Evolutionary conservation across 768 basidiomycete species (phyloP).

Genomic region (Rhizopogon vesiculosus): DNA sequence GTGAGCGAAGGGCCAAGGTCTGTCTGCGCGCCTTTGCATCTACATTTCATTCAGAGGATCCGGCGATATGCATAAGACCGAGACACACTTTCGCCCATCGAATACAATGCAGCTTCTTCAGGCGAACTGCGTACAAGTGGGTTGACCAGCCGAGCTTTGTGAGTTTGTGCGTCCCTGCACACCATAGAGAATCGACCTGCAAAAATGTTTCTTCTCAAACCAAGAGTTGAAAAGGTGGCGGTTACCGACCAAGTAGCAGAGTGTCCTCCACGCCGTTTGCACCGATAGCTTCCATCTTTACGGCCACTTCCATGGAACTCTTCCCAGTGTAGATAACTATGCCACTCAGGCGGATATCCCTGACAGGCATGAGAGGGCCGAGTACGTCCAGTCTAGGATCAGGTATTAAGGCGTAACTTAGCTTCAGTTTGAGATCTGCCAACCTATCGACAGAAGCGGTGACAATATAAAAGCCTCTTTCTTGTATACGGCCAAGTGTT

Average conservation of each 20-base stretch:
- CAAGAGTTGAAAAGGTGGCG: slow-evolving; percentile 6
- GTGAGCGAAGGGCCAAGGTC: slow-evolving; percentile 48
- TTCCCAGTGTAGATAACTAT: slow-evolving; percentile 77
- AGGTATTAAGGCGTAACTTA: neutral
- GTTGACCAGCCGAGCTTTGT: slow-evolving; percentile 60
- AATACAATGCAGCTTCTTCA: slow-evolving; percentile 59
- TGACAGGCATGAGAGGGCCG: slow-evolving; percentile 48
- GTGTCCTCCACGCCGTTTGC: slow-evolving; percentile 50
- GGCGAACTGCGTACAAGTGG: slow-evolving; percentile 52
- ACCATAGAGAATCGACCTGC: slow-evolving; percentile 92
- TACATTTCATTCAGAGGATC: slow-evolving; percentile 15
- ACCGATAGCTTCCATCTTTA: slow-evolving; percentile 72
- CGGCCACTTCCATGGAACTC: slow-evolving; percentile 82
- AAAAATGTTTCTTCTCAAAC: neutral
- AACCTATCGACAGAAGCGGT: slow-evolving; percentile 81
- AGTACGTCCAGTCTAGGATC: slow-evolving; percentile 62
- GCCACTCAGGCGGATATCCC: slow-evolving; percentile 71
- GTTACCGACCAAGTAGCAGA: slow-evolving; percentile 48
- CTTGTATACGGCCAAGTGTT: slow-evolving; percentile 48
- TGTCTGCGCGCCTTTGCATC: slow-evolving; percentile 60
- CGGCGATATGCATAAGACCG: neutral
- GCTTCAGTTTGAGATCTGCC: slow-evolving; percentile 1
- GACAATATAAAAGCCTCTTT: slow-evolving; percentile 75
- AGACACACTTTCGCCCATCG: slow-evolving; percentile 65
- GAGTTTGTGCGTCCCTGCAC: slow-evolving; percentile 65